A percentile compares a stretch with the other conserved stretches of the same genome.
Conservation (phyloP, 495 filamentous ascomycete species). For the Durotheca rogersii region DNA sequence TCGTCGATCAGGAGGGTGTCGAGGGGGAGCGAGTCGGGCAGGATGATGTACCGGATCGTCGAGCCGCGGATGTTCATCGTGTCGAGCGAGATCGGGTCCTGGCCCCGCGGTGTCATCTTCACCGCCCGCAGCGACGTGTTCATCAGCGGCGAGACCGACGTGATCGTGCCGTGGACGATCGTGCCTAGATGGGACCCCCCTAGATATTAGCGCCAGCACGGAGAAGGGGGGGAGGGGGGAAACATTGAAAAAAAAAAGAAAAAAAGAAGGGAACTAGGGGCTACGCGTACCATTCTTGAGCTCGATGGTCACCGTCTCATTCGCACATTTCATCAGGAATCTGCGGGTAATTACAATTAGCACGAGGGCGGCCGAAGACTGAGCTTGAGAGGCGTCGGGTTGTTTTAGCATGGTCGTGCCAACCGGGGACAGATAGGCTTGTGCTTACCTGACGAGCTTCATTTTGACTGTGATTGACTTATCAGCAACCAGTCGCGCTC, state of each 20-base stretch:
- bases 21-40: conserved; percentile 90
- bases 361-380: conserved; percentile 32
- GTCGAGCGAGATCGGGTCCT: conserved; percentile 82
- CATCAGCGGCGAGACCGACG: conserved; percentile 93
- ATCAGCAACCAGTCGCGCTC: too few species aligned
- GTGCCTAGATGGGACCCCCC: conserved; percentile 66
- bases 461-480: conserved; percentile 65
- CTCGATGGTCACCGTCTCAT: conserved; percentile 96
- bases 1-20: conserved; percentile 96
- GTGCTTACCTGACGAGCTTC: conserved; percentile 95
- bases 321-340: conserved; percentile 97
- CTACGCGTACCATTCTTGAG: conserved; percentile 82
- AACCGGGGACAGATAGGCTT: conserved; percentile 16
- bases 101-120: conserved; percentile 87
- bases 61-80: conserved; percentile 96
- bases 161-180: conserved; percentile 92
- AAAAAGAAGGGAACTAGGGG: too few species aligned
- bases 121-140: conserved; percentile 91
- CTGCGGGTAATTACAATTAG: conserved; percentile 55
- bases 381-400: conserved; percentile 35
- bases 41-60: conserved; percentile 89
- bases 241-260: background rate
- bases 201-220: background rate
- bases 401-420: conserved; percentile 35
- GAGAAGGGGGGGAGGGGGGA: too few species aligned